A percentile compares a stretch with the other conserved stretches of the same genome.
phyloP scores from a whole-genome alignment of 495 filamentous ascomycete genomes.

The Penicillium chermesinum region DNA sequence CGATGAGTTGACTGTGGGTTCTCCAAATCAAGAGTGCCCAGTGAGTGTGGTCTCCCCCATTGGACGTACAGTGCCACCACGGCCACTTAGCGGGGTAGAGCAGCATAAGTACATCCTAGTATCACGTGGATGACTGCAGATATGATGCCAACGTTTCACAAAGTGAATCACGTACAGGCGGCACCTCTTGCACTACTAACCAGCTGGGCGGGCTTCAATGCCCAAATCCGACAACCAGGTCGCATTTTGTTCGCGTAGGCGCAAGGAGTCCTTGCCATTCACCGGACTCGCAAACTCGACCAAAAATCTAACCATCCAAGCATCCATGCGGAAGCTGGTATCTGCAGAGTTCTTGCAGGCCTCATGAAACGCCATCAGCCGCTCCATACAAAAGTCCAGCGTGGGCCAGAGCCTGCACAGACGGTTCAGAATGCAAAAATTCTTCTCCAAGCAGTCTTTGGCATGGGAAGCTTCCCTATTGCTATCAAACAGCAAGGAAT shows the following conservation, averaged over 20 bases:
- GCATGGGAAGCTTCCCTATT: conserved; percentile 19
- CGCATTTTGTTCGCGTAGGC: not conserved
- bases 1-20: too few relatives aligned
- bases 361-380: conserved; percentile 34
- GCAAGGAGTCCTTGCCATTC: conserved; percentile 2
- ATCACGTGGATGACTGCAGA: too few relatives aligned
- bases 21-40: too few relatives aligned
- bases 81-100: too few relatives aligned
- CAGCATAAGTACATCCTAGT: too few relatives aligned
- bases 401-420: conserved; percentile 34
- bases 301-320: conserved; percentile 39
- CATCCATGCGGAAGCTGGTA: conserved; percentile 32
- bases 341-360: conserved; percentile 28
- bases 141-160: too few relatives aligned
- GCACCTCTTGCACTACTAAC: too few relatives aligned
- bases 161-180: too few relatives aligned
- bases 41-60: too few relatives aligned
- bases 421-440: conserved; percentile 34
- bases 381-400: conserved; percentile 27
- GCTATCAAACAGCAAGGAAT: conserved; percentile 31
- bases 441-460: conserved; percentile 28
- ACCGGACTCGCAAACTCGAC: conserved; percentile 23
- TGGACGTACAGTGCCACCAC: too few relatives aligned
- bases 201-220: not conserved
- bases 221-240: not conserved